Evolutionary conservation across 768 basidiomycete genomes (phyloP), one percentile per base, ranked within the genome.

Genomic region (Coprinellus micaceus): DNA sequence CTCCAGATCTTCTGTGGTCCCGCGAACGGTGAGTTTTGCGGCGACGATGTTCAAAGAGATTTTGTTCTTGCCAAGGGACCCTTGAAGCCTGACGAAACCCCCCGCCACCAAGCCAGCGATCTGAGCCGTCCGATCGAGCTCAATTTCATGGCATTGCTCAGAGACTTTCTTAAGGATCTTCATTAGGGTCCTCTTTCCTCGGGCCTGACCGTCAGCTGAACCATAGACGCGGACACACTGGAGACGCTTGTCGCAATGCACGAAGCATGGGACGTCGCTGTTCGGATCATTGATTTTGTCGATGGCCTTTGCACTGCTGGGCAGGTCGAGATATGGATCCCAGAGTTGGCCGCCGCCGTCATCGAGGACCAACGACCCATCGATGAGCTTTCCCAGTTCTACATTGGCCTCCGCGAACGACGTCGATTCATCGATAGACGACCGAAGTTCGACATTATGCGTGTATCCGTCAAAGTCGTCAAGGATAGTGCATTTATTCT

Each of bases 251-350:
- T 85, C 81, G 22, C 68, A 65, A 39, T 69, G 66, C 39, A 82
- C 67, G 53, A 73, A 50, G 41, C 45, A 77, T 37, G 71, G 70
- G 3, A 56, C 53, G 3, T 67, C 65, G 13, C 71, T 67, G 9
- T 60, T 40, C 3, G 39, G 47, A 6, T 30, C 25, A 57, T 75
- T 75, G 21, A 80, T 30, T 25, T 64, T 63, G n/a, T 73, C 70
- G 26, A 83, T 51, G 9, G 67, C 66, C 24, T 69, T 69, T 21
- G 57, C 53, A 39, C 79, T 77, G 55, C 73, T 76, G n/a, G 69
- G 48, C n/a, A 69, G 65, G 15, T 74, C 70, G 56, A 83, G 75
- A 53, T 78, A 79, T 17, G 76, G 75, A 48, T 80, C 76, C 82
- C 83, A 84, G 3, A 77, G 56, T 1, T 60, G 54, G 21, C 58